Conservation (phyloP, 148 eudicot species). For the Dianthus caryophyllus region DNA sequence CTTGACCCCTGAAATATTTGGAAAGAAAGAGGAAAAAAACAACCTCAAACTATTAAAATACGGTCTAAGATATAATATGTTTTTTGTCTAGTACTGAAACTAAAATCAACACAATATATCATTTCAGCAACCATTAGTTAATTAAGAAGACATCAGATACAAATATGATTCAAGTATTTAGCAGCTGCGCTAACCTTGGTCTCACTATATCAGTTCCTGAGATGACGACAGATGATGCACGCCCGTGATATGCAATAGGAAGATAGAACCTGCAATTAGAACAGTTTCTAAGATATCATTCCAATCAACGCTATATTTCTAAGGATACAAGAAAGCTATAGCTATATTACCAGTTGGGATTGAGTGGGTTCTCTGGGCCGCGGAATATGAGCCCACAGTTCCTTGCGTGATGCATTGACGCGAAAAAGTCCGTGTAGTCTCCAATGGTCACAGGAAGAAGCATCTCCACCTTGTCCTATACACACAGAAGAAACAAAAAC, state of each 20-base stretch:
- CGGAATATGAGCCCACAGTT: constrained; percentile 85
- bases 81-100: not conserved
- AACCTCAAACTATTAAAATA: not conserved
- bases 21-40: constrained; percentile 16
- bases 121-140: not conserved
- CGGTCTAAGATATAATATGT: not conserved
- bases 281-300: constrained; percentile 9
- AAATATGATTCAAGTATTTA: not conserved
- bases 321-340: not conserved
- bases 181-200: constrained; percentile 55
- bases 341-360: constrained; percentile 58
- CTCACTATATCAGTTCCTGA: constrained; percentile 88
- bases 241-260: constrained; percentile 97
- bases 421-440: constrained; percentile 91
- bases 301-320: constrained; percentile 2
- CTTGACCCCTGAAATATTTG: constrained; percentile 63
- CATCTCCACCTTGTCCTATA: constrained; percentile 70
- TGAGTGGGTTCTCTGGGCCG: constrained; percentile 71
- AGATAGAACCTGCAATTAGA: constrained; percentile 66
- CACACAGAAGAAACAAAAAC: constrained; percentile 6
- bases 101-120: constrained; percentile 1
- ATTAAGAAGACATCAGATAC: not conserved
- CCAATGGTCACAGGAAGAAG: constrained; percentile 81
- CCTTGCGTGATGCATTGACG: constrained; percentile 82
- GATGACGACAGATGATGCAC: constrained; percentile 87